Conservation (phyloP, 73 alveolate species). For the Effrenium voratum region DNA sequence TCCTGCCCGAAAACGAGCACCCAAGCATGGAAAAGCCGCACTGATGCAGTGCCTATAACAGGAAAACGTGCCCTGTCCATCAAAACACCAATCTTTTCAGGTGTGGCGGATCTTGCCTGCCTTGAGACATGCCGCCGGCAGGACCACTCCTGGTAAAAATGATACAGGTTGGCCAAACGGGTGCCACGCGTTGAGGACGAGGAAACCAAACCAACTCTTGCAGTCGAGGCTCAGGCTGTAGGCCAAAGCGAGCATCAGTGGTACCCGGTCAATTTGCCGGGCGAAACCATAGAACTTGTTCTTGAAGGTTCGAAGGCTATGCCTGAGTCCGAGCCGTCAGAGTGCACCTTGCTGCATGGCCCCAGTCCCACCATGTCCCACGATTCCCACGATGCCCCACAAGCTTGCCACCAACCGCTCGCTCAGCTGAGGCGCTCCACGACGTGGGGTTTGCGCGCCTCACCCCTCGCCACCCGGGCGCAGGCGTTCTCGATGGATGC, state of each 20-base stretch:
- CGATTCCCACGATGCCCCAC: neutral
- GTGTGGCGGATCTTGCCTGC: neutral
- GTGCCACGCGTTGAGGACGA: neutral
- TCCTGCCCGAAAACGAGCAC: neutral
- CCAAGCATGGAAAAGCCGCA: neutral
- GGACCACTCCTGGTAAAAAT: neutral
- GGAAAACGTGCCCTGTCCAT: neutral
- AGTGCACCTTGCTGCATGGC: too few relatives aligned
- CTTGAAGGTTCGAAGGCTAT: constrained; percentile 68
- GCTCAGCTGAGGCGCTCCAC: too few relatives aligned
- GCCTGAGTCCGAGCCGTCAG: too few relatives aligned
- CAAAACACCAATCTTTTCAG: neutral
- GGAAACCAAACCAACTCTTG: neutral
- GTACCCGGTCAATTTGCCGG: constrained; percentile 78
- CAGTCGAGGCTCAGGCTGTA: constrained; percentile 45
- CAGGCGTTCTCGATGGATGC: constrained; percentile 91
- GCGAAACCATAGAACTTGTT: constrained; percentile 79
- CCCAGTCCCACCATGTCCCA: neutral
- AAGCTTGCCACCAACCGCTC: too few relatives aligned
- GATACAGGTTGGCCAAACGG: neutral
- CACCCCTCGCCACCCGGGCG: constrained; percentile 85
- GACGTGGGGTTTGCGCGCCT: constrained; percentile 23
- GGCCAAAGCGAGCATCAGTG: constrained; percentile 86
- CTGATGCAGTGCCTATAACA: neutral
- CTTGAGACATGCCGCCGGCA: neutral